Evolutionary conservation across 148 eudicot species (phyloP).

Genomic region (Spergularia marina): DNA sequence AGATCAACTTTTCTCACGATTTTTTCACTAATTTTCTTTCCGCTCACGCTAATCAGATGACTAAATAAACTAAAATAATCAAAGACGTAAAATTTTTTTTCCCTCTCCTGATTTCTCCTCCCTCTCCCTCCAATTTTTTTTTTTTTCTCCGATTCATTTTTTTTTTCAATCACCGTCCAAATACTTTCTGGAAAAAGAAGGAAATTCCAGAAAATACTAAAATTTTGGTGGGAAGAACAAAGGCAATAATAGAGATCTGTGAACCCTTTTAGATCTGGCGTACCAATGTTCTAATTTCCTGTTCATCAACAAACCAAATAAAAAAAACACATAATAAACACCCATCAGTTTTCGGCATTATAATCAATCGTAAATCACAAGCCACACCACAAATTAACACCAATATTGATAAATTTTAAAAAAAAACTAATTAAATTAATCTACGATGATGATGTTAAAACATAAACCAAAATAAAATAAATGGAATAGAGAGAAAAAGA

Average conservation of each 20-base stretch:
- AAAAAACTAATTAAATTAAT: not conserved
- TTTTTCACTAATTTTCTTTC: too few species aligned
- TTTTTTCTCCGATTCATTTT: not conserved
- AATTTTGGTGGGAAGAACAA: slow-evolving; percentile 8
- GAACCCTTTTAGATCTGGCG: slow-evolving; percentile 48
- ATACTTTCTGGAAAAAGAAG: not conserved
- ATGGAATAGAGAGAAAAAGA: not conserved
- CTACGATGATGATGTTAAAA: not conserved
- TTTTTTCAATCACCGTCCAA: not conserved
- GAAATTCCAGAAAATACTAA: slow-evolving; percentile 12
- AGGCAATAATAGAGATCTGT: slow-evolving; percentile 23
- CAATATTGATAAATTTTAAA: not conserved
- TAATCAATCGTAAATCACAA: not conserved
- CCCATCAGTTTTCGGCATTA: slow-evolving; percentile 54
- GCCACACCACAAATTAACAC: not conserved
- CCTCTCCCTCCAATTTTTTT: not conserved
- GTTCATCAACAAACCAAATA: slow-evolving; percentile 40
- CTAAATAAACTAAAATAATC: not conserved
- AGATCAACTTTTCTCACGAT: too few species aligned
- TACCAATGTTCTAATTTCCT: slow-evolving; percentile 65
- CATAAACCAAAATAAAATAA: not conserved
- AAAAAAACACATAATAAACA: slow-evolving; percentile 41
- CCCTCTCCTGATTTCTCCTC: not conserved
- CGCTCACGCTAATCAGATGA: too few species aligned
- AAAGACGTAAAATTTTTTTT: not conserved